These are phyloP conservation scores for Mycena amicta DNA, from an alignment of 768 basidiomycete species.

Conservation along the genomic window DNA sequence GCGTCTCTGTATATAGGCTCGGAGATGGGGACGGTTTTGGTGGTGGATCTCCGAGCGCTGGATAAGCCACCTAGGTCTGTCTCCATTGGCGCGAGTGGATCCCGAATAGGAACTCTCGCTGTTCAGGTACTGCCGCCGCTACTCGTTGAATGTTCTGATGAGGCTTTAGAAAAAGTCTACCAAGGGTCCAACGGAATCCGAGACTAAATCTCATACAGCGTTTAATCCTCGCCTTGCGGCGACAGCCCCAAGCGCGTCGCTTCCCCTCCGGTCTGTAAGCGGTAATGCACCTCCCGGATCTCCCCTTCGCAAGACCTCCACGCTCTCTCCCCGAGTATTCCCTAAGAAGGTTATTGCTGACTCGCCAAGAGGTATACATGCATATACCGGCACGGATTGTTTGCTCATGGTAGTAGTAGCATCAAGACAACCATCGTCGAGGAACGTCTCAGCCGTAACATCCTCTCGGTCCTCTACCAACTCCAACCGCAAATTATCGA, in stretches of 20 bases:
- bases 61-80: constrained; percentile 66
- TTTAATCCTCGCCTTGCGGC: constrained; percentile 1
- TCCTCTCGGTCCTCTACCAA: not conserved
- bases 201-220: constrained; percentile 17
- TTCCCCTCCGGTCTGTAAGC: no score
- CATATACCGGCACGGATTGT: no score
- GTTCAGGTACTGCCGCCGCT: constrained; percentile 59
- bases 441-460: not conserved
- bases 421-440: not conserved
- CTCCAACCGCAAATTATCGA: not conserved
- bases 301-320: not conserved
- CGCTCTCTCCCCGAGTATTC: not conserved
- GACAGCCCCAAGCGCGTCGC: no score
- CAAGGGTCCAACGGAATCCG: constrained; percentile 20
- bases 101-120: constrained; percentile 52
- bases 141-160: no score
- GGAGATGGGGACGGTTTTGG: constrained; percentile 60
- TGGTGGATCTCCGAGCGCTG: constrained; percentile 64
- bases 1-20: constrained; percentile 69
- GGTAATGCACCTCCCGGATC: not conserved
- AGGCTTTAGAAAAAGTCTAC: constrained; percentile 29
- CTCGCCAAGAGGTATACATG: not conserved
- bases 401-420: not conserved
- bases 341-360: not conserved
- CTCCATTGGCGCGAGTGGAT: constrained; percentile 47